Evolutionary conservation across 768 basidiomycete species (phyloP).

Genomic region (Podaxis sp.): DNA sequence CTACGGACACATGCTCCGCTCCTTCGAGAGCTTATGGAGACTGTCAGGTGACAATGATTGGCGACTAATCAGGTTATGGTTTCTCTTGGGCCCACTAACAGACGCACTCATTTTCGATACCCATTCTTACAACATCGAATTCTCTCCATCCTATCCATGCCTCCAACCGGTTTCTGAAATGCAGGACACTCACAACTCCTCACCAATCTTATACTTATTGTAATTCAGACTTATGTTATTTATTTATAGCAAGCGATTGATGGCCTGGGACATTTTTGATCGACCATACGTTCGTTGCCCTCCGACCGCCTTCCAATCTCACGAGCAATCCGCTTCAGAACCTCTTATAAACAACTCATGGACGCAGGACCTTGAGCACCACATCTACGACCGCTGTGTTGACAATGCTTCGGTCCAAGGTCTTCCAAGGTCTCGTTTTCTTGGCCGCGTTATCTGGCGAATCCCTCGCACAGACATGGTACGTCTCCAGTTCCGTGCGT

Average conservation of each 20-base stretch:
- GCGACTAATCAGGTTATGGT: background rate
- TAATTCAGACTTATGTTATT: background rate
- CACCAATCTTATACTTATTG: background rate
- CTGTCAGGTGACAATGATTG: slow-evolving; percentile 5
- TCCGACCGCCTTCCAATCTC: background rate
- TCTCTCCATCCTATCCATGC: background rate
- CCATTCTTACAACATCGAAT: background rate
- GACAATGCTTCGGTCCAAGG: slow-evolving; percentile 7
- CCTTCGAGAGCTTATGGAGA: slow-evolving; percentile 2
- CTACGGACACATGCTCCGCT: background rate
- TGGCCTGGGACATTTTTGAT: background rate
- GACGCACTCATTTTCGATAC: too few species aligned
- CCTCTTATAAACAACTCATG: background rate
- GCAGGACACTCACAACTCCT: background rate
- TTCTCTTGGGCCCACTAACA: background rate
- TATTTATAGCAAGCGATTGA: background rate
- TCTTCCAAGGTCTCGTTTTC: background rate
- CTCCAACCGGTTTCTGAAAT: background rate
- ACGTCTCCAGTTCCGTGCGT: background rate
- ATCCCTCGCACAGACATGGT: slow-evolving; percentile 13
- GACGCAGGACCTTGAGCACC: background rate
- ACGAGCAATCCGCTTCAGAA: background rate
- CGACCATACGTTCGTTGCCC: slow-evolving; percentile 2
- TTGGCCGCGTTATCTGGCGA: background rate
- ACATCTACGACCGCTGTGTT: background rate